Percentiles rank a stretch among this genome's conserved stretches.
Conservation (phyloP, 352 stramenopile species). For the Pythium brachiatum region DNA sequence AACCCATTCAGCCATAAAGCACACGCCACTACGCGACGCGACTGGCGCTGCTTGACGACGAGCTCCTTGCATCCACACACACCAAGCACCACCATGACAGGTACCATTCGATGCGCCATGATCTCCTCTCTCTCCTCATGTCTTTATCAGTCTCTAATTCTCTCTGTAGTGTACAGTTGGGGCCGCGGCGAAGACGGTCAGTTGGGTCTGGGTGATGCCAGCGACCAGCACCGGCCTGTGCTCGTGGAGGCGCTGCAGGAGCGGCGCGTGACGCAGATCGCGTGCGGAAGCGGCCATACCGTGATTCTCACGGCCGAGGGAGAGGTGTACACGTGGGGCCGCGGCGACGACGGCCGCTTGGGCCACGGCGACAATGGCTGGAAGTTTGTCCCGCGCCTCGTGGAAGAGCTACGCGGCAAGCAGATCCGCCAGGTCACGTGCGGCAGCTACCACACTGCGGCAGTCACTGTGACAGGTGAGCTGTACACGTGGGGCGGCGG, state of each 20-base stretch:
- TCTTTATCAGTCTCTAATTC: background rate
- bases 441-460: constrained; percentile 95
- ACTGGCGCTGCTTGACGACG: background rate
- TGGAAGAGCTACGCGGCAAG: constrained; percentile 89
- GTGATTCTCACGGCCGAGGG: constrained; percentile 88
- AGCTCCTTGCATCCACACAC: background rate
- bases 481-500: constrained; percentile 94
- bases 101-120: constrained; percentile 7
- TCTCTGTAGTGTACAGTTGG: constrained; percentile 77
- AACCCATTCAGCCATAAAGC: background rate
- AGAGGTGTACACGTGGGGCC: constrained; percentile 89
- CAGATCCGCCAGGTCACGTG: constrained; percentile 92
- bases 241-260: constrained; percentile 83
- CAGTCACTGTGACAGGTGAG: constrained; percentile 92
- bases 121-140: constrained; percentile 10
- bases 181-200: constrained; percentile 86
- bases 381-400: constrained; percentile 96
- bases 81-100: constrained; percentile 14
- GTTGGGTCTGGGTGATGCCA: constrained; percentile 82
- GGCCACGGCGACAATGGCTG: constrained; percentile 95
- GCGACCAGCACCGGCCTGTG: constrained; percentile 83
- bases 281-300: constrained; percentile 86
- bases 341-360: constrained; percentile 85
- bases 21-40: background rate
- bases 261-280: constrained; percentile 83